These are phyloP conservation scores for Nepenthes mirabilis DNA, from an alignment of 148 eudicot species.

Conservation along the genomic window DNA sequence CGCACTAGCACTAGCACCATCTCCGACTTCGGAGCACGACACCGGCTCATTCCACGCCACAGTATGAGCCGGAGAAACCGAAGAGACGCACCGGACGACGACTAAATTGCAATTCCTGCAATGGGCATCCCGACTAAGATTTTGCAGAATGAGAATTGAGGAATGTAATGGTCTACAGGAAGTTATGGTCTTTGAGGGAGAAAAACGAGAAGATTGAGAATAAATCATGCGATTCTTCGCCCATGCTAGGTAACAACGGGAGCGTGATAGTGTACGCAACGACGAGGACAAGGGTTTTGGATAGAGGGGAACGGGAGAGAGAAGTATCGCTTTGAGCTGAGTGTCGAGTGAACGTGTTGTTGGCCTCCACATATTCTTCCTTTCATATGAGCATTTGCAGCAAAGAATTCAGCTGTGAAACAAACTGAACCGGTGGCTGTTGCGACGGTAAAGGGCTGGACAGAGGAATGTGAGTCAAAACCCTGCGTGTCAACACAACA, in stretches of 20 bases:
- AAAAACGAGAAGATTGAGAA: neutral
- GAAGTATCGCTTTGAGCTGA: neutral
- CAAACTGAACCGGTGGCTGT: too few relatives aligned
- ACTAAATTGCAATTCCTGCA: neutral
- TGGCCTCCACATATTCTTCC: conserved; percentile 6
- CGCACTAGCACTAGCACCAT: conserved; percentile 4
- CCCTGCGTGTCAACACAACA: too few relatives aligned
- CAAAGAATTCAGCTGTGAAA: too few relatives aligned
- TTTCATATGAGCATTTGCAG: conserved; percentile 4
- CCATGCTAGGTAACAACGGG: neutral
- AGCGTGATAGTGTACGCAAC: neutral
- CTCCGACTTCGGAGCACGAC: conserved; percentile 28
- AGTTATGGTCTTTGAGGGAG: neutral
- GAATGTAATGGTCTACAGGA: conserved; percentile 1
- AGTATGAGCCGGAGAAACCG: conserved; percentile 17
- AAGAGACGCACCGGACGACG: conserved; percentile 24
- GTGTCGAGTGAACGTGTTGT: conserved; percentile 1
- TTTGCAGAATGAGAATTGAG: neutral
- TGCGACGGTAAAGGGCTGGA: too few relatives aligned
- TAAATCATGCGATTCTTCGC: neutral
- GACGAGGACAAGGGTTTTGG: neutral
- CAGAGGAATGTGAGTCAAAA: too few relatives aligned
- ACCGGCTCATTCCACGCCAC: conserved; percentile 43
- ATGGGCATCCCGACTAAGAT: neutral
- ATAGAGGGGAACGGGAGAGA: conserved; percentile 1